Conservation (phyloP, 2,329 filamentous ascomycete genomes). For the Talaromyces pinophilus region DNA sequence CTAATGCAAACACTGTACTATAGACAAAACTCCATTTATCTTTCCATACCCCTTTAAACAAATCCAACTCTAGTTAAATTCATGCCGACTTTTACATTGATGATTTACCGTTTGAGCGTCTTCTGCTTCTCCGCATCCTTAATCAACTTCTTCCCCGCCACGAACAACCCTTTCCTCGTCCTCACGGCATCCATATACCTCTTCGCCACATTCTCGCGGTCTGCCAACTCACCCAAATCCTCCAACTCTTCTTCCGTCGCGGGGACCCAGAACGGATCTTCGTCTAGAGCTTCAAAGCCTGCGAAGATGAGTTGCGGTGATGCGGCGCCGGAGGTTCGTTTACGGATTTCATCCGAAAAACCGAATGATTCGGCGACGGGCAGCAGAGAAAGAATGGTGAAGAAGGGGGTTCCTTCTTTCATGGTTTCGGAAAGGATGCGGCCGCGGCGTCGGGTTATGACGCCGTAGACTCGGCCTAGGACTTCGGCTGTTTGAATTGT, state of each 20-base stretch:
- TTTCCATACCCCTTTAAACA: neutral
- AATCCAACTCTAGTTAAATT: neutral
- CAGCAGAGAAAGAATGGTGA: slow-evolving; percentile 83
- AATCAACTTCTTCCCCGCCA: slow-evolving; percentile 71
- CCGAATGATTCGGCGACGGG: slow-evolving; percentile 95
- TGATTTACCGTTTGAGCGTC: slow-evolving; percentile 60
- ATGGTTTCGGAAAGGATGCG: slow-evolving; percentile 86
- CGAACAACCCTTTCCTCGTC: slow-evolving; percentile 80
- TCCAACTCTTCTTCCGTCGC: slow-evolving; percentile 95
- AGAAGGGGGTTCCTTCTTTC: slow-evolving; percentile 94
- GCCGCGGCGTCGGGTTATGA: slow-evolving; percentile 91
- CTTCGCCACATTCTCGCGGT: slow-evolving; percentile 94
- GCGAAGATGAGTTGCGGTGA: slow-evolving; percentile 91
- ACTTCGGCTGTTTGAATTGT: slow-evolving; percentile 67
- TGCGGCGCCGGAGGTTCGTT: slow-evolving; percentile 85
- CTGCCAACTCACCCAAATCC: slow-evolving; percentile 89
- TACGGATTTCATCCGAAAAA: slow-evolving; percentile 94
- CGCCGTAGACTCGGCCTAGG: slow-evolving; percentile 90
- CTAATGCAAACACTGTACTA: neutral
- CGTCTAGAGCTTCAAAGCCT: slow-evolving; percentile 87
- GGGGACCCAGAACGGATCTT: slow-evolving; percentile 97
- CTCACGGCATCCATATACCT: slow-evolving; percentile 90
- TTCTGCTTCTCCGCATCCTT: slow-evolving; percentile 92
- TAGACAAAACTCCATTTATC: neutral
- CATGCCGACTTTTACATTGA: neutral